These are phyloP conservation scores for Aspergillus indologenus DNA, from an alignment of 495 filamentous ascomycete genomes.

Conservation along the genomic window DNA sequence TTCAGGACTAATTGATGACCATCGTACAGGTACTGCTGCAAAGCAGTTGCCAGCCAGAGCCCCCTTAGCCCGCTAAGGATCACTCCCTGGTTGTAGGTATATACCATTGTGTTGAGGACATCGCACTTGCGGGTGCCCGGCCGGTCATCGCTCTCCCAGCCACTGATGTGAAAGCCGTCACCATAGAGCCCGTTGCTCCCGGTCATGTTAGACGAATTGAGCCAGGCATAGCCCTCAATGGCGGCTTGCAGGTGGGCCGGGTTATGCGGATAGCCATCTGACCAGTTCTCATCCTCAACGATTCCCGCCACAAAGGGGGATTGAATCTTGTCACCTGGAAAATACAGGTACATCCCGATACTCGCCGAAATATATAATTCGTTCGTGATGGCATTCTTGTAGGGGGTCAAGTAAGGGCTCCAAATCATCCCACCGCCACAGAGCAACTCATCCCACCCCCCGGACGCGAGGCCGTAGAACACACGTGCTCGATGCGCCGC, in stretches of 20 bases:
- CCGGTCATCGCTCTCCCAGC: slow-evolving; percentile 47
- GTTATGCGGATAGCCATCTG: slow-evolving; percentile 51
- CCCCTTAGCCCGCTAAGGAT: slow-evolving; percentile 81
- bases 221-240: slow-evolving; percentile 77
- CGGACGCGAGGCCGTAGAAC: slow-evolving; percentile 79
- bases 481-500: slow-evolving; percentile 85
- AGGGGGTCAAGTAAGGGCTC: slow-evolving; percentile 77
- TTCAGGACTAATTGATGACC: slow-evolving; percentile 71
- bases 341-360: slow-evolving; percentile 87
- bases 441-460: slow-evolving; percentile 77
- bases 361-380: slow-evolving; percentile 83
- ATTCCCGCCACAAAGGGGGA: slow-evolving; percentile 57
- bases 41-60: slow-evolving; percentile 71
- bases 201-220: slow-evolving; percentile 75
- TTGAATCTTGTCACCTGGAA: slow-evolving; percentile 71
- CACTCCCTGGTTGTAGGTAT: slow-evolving; percentile 96
- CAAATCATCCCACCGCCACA: slow-evolving; percentile 92
- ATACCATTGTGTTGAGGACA: slow-evolving; percentile 78
- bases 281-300: slow-evolving; percentile 8
- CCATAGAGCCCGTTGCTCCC: slow-evolving; percentile 73
- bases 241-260: slow-evolving; percentile 66
- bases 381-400: slow-evolving; percentile 98
- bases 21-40: slow-evolving; percentile 65
- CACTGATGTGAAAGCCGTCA: slow-evolving; percentile 88
- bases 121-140: slow-evolving; percentile 65